Percentiles rank a stretch among this genome's conserved stretches.
Evolutionary conservation across 805 yeast genomes (phyloP).

Genomic region (Kodamaea leandrae): DNA sequence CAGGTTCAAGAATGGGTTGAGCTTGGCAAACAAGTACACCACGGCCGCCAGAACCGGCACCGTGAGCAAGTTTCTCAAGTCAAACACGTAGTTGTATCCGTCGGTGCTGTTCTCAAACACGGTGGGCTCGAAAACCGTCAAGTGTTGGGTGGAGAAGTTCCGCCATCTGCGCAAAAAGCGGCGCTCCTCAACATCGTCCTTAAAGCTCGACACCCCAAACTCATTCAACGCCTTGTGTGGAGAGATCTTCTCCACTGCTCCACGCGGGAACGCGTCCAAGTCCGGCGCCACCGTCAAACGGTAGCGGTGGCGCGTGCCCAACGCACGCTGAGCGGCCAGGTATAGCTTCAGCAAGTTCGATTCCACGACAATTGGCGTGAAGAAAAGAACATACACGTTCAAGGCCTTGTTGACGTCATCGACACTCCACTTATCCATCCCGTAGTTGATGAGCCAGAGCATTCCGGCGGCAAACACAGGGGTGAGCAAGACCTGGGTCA

Average conservation of each 20-base stretch:
- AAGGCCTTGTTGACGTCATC: slow-evolving; percentile 30
- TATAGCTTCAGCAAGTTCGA: slow-evolving; percentile 17
- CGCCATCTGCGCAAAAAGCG: slow-evolving; percentile 9
- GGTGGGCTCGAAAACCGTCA: slow-evolving; percentile 19
- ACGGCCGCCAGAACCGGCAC: slow-evolving; percentile 16
- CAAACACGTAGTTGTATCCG: slow-evolving; percentile 18
- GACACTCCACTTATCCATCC: slow-evolving; percentile 29
- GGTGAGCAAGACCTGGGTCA: slow-evolving; percentile 33
- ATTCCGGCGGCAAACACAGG: slow-evolving; percentile 45
- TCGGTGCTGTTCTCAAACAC: slow-evolving; percentile 15
- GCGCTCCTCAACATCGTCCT: slow-evolving; percentile 2
- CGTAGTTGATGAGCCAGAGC: slow-evolving; percentile 39
- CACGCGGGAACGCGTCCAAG: slow-evolving; percentile 33
- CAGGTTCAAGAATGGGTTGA: slow-evolving; percentile 14
- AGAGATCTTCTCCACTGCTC: slow-evolving; percentile 30
- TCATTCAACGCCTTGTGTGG: slow-evolving; percentile 11
- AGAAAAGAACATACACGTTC: slow-evolving; percentile 32
- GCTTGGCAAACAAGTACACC: slow-evolving; percentile 15
- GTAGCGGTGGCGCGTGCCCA: slow-evolving; percentile 33
- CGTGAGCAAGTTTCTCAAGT: slow-evolving; percentile 16
- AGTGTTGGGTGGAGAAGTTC: slow-evolving; percentile 8
- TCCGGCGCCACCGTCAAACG: slow-evolving; percentile 43
- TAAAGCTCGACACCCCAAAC: slow-evolving; percentile 4
- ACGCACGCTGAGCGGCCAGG: slow-evolving; percentile 10
- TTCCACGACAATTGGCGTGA: slow-evolving; percentile 31